These are phyloP conservation scores for Fistulinella cinereoalba DNA, from an alignment of 1,284 basidiomycete species.

Conservation along the genomic window DNA sequence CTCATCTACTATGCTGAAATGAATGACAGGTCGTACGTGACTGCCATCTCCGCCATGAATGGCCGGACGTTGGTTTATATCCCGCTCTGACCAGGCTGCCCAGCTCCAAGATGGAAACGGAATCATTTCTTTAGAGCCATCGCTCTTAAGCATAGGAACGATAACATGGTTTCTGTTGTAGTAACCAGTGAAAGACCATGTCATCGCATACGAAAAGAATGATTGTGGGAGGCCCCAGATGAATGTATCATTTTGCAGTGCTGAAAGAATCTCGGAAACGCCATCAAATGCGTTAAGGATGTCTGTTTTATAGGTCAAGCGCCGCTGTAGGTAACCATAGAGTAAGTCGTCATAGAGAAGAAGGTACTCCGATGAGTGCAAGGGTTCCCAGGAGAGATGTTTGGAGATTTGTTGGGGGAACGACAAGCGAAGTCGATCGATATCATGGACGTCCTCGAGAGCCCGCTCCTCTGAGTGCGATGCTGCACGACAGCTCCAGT, in stretches of 20 bases:
- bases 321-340: conserved; percentile 11
- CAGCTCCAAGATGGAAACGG: conserved; percentile 21
- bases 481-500: conserved; percentile 17
- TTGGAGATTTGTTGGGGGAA: conserved; percentile 1
- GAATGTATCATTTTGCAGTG: conserved; percentile 15
- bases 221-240: conserved; percentile 21
- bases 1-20: conserved; percentile 14
- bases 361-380: conserved; percentile 4
- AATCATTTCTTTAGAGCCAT: conserved; percentile 3
- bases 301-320: conserved; percentile 15
- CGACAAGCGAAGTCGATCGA: background rate
- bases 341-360: conserved; percentile 3
- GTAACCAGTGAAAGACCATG: conserved; percentile 9
- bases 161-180: conserved; percentile 3
- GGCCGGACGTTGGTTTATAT: background rate
- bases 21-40: background rate
- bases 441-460: conserved; percentile 3
- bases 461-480: conserved; percentile 15
- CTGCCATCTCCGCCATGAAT: background rate
- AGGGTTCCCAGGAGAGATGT: background rate
- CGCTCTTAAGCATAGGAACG: conserved; percentile 9
- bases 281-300: conserved; percentile 19
- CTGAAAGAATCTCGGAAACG: conserved; percentile 9
- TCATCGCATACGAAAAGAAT: conserved; percentile 11
- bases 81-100: conserved; percentile 15